These are phyloP conservation scores for Myxozyma sirexii DNA, from an alignment of 805 yeast genomes.

Conservation along the genomic window DNA sequence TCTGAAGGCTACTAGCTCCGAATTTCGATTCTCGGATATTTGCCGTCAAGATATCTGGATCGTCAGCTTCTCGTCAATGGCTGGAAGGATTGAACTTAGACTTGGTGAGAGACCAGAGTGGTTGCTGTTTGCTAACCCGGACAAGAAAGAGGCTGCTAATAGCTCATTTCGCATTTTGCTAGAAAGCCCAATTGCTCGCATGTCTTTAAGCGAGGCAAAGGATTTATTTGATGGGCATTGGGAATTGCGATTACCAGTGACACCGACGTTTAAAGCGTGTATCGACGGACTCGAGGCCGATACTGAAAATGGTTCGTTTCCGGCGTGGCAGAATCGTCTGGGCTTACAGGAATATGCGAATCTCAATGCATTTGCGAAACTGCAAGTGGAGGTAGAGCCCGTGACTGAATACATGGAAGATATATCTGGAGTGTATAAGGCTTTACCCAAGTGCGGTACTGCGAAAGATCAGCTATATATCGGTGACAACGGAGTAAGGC, in stretches of 20 bases:
- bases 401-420: constrained; percentile 2
- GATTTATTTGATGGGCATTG: constrained; percentile 3
- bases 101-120: constrained; percentile 6
- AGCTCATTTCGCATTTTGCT: constrained; percentile 10
- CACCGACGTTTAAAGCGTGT: neutral
- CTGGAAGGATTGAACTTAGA: constrained; percentile 7
- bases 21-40: constrained; percentile 10
- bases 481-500: neutral
- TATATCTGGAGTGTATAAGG: constrained; percentile 6
- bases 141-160: constrained; percentile 9
- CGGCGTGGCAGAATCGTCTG: constrained; percentile 12
- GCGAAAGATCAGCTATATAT: constrained; percentile 12
- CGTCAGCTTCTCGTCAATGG: constrained; percentile 5
- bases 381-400: neutral
- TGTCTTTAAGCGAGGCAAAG: neutral
- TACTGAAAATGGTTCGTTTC: neutral
- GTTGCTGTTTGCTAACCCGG: constrained; percentile 12
- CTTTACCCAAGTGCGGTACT: constrained; percentile 15
- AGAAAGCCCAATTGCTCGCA: constrained; percentile 19
- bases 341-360: constrained; percentile 11
- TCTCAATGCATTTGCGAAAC: neutral
- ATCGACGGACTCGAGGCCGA: constrained; percentile 1
- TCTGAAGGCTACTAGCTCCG: neutral
- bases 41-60: constrained; percentile 18
- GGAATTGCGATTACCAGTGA: constrained; percentile 14